A percentile compares a stretch with the other conserved stretches of the same genome.
phyloP scores from a whole-genome alignment of 1,139 yeast species.

The Nakaseomyces kungkrabaensis region DNA sequence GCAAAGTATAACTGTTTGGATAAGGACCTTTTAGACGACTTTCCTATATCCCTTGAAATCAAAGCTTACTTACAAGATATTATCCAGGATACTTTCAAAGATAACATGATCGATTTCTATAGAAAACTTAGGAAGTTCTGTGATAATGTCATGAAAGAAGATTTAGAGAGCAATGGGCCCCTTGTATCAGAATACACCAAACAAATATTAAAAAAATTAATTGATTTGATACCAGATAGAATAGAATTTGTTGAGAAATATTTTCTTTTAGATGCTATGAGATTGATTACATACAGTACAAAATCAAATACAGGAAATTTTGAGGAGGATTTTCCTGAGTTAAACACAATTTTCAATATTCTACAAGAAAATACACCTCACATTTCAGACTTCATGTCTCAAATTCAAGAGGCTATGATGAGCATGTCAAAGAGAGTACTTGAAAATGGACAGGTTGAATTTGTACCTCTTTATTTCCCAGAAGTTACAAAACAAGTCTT shows the following conservation, averaged over 20 bases:
- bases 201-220: background rate
- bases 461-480: background rate
- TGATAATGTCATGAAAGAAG: background rate
- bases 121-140: background rate
- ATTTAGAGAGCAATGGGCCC: background rate
- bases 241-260: background rate
- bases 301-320: background rate
- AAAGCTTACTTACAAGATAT: background rate
- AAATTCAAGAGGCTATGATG: conserved; percentile 5
- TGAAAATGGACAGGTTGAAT: background rate
- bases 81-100: background rate
- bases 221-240: background rate
- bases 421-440: background rate
- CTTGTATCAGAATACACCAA: background rate
- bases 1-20: background rate
- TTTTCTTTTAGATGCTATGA: background rate
- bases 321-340: background rate
- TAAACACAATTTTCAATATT: background rate
- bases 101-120: background rate
- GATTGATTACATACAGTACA: background rate
- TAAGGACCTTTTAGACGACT: background rate
- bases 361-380: background rate
- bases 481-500: background rate
- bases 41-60: background rate
- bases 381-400: background rate